Evolutionary conservation across 2,329 filamentous ascomycete species (phyloP), one percentile per base, ranked within the genome.

Genomic region (Penicillium verrucosum): DNA sequence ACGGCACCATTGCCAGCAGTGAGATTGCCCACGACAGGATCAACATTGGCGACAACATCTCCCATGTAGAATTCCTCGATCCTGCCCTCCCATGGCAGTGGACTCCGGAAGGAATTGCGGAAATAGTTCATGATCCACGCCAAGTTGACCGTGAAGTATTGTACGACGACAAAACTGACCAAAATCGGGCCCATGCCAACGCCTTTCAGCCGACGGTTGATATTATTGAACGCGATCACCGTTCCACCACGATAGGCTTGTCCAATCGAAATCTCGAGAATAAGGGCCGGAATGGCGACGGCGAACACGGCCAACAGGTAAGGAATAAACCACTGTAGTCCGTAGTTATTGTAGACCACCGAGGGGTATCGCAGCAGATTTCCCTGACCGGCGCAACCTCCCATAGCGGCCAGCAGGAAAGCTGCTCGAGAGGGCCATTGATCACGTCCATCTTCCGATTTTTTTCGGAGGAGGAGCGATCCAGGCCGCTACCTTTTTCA

Each of bases 121-220:
- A 85, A 85, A 63, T 84, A 85, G 57, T 74, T 78, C 80, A 84
- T 83, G 55, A 84, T 83, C 81, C 82, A 84, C 1, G 81, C 80
- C 21, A 84, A 65, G 51, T 82, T 84, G 57, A 82, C 79, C 4
- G 79, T 81, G 49, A 84, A 85, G 64, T 85, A 85, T 4, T 81
- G 80, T 0, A 78, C 79, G n/a, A 84, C 81, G 32, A 84, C 72
- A 52, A 81, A 80, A 51, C 79, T 78, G 50, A 84, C 77, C 54
- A 82, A 78, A 18, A 84, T 70, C 2, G 81, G 72, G 9, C 78
- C 80, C 44, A 84, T 70, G 0, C 82, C 83, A 3, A 81, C 74
- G 2, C 82, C 82, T 60, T 81, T 83, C 34, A 84, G 71, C 8
- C 82, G 76, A 50, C 75, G 70, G 63, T 82, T 77, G 57, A 85